These are phyloP conservation scores for Cubamyces sp. DNA, from an alignment of 768 basidiomycete species.

Conservation along the genomic window DNA sequence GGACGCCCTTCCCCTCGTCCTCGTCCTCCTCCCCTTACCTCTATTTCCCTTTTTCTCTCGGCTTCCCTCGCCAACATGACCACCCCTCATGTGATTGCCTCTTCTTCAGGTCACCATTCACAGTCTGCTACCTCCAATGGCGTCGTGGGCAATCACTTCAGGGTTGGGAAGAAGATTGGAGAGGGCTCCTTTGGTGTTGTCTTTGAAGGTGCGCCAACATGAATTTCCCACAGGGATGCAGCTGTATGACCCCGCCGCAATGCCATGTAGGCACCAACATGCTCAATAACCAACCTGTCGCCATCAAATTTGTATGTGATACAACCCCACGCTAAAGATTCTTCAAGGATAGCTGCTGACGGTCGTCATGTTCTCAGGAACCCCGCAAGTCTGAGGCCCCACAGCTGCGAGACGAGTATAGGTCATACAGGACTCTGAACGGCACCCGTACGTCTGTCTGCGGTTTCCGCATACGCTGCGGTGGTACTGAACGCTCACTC, in stretches of 20 bases:
- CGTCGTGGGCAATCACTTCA: slow-evolving; percentile 78
- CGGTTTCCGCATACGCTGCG: slow-evolving; percentile 5
- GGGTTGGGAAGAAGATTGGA: slow-evolving; percentile 98
- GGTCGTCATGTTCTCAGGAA: slow-evolving; percentile 54
- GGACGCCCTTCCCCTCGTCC: slow-evolving; percentile 16
- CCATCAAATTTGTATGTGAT: slow-evolving; percentile 91
- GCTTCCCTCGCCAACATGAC: slow-evolving; percentile 51
- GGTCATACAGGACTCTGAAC: slow-evolving; percentile 93
- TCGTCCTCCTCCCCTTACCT: slow-evolving; percentile 18
- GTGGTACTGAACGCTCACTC: not conserved
- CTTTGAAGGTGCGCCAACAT: slow-evolving; percentile 76
- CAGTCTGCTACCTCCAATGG: slow-evolving; percentile 68
- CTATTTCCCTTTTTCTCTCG: slow-evolving; percentile 24
- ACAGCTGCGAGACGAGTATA: slow-evolving; percentile 95
- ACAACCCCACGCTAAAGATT: slow-evolving; percentile 5
- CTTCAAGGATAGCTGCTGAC: not conserved
- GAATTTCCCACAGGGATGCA: not conserved
- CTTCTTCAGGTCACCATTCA: slow-evolving; percentile 66
- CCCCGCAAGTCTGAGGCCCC: slow-evolving; percentile 98
- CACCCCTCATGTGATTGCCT: slow-evolving; percentile 83
- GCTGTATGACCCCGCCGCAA: not conserved
- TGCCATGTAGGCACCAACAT: slow-evolving; percentile 73
- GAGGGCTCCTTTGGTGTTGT: slow-evolving; percentile 99
- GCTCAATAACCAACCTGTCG: slow-evolving; percentile 83
- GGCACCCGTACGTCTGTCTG: slow-evolving; percentile 70